These are phyloP conservation scores for Aspergillus floridensis DNA, from an alignment of 2,329 filamentous ascomycete species.

Conservation along the genomic window DNA sequence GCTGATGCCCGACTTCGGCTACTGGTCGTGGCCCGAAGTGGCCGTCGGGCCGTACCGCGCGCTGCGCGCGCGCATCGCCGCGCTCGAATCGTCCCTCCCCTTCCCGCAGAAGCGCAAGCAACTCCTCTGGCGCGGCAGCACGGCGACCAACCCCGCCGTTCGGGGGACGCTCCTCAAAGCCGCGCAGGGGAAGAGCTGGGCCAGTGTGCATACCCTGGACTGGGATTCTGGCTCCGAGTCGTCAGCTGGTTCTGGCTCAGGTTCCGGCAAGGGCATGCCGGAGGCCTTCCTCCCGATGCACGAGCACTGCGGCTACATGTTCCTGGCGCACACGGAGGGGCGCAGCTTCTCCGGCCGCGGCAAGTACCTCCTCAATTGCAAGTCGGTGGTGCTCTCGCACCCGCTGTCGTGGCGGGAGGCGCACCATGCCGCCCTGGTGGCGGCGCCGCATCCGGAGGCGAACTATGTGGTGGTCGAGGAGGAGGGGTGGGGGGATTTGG, in stretches of 20 bases:
- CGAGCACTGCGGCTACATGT: slow-evolving; percentile 56
- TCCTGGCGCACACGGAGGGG: slow-evolving; percentile 54
- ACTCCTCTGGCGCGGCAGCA: slow-evolving; percentile 50
- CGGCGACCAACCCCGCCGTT: slow-evolving; percentile 39
- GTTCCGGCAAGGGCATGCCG: slow-evolving; percentile 24
- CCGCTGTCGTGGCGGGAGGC: slow-evolving; percentile 50
- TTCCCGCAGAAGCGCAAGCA: slow-evolving; percentile 45
- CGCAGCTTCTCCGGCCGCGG: slow-evolving; percentile 54
- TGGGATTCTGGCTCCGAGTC: slow-evolving; percentile 28
- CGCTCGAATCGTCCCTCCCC: slow-evolving; percentile 30
- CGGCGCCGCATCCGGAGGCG: slow-evolving; percentile 47
- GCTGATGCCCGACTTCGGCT: slow-evolving; percentile 56
- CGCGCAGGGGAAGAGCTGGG: slow-evolving; percentile 45
- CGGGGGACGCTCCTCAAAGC: slow-evolving; percentile 41
- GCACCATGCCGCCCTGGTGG: slow-evolving; percentile 47
- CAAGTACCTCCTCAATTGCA: slow-evolving; percentile 55
- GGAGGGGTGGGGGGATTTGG: slow-evolving; percentile 58
- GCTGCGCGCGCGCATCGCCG: slow-evolving; percentile 38
- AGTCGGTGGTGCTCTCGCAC: slow-evolving; percentile 51
- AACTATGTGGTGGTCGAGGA: slow-evolving; percentile 51
- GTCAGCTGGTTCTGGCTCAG: too few relatives aligned
- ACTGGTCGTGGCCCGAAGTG: slow-evolving; percentile 54
- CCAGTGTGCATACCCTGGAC: slow-evolving; percentile 43
- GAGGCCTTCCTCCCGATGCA: slow-evolving; percentile 48
- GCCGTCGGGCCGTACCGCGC: slow-evolving; percentile 46